Conservation (phyloP, 805 yeast species). For the Schwanniomyces yamadae region DNA sequence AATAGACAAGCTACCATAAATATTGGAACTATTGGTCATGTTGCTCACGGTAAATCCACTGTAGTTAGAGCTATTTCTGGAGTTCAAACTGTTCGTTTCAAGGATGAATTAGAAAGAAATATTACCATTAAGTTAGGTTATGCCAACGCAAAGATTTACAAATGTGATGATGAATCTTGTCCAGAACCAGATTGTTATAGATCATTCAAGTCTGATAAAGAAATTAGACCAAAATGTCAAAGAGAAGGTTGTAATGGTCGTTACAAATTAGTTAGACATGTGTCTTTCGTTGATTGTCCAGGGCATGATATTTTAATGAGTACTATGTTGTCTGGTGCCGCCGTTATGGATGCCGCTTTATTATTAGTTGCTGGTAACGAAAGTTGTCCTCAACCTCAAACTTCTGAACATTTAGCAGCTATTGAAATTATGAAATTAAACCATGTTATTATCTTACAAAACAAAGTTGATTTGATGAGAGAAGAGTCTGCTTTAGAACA, state of each 20-base stretch:
- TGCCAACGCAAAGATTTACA: slow-evolving; percentile 97
- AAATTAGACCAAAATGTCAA: slow-evolving; percentile 89
- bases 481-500: slow-evolving; percentile 96
- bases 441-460: slow-evolving; percentile 93
- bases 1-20: slow-evolving; percentile 98
- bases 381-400: slow-evolving; percentile 99
- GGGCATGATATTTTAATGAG: slow-evolving; percentile 99
- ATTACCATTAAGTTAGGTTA: slow-evolving; percentile 98
- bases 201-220: slow-evolving; percentile 92
- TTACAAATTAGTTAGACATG: slow-evolving; percentile 90
- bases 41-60: slow-evolving; percentile 92
- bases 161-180: slow-evolving; percentile 80
- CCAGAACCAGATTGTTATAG: slow-evolving; percentile 94
- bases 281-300: slow-evolving; percentile 98
- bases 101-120: slow-evolving; percentile 98
- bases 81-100: slow-evolving; percentile 98
- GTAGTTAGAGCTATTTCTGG: slow-evolving; percentile 97
- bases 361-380: slow-evolving; percentile 97
- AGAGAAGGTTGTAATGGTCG: slow-evolving; percentile 87
- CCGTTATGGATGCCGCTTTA: slow-evolving; percentile 99
- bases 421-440: slow-evolving; percentile 98
- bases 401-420: slow-evolving; percentile 98
- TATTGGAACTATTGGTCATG: slow-evolving; percentile 96
- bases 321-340: slow-evolving; percentile 99
- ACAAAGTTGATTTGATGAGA: slow-evolving; percentile 97